Conservation (phyloP, 1,139 yeast genomes). For the Nematodospora anomalae region DNA sequence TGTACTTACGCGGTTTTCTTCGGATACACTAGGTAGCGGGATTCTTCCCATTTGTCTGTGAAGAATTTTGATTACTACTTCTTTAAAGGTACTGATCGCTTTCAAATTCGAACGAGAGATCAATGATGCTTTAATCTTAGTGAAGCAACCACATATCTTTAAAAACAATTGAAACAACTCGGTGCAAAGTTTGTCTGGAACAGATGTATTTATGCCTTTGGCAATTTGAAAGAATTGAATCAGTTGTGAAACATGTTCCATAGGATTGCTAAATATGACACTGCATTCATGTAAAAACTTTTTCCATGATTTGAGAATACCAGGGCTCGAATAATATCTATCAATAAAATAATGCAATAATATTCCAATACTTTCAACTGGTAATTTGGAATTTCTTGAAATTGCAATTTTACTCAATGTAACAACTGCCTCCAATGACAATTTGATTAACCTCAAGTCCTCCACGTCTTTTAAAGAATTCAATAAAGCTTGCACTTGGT, state of each 20-base stretch:
- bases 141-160: slow-evolving; percentile 3
- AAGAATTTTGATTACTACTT: slow-evolving; percentile 9
- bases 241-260: slow-evolving; percentile 2
- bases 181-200: slow-evolving; percentile 10
- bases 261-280: not conserved
- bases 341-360: slow-evolving; percentile 16
- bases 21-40: slow-evolving; percentile 28
- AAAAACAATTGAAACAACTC: slow-evolving; percentile 7
- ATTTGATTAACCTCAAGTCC: slow-evolving; percentile 27
- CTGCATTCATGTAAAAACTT: slow-evolving; percentile 6
- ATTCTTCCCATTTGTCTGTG: slow-evolving; percentile 38
- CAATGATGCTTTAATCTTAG: not conserved
- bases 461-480: slow-evolving; percentile 23
- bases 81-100: slow-evolving; percentile 8
- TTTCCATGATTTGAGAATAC: slow-evolving; percentile 21
- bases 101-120: slow-evolving; percentile 1
- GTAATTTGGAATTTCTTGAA: slow-evolving; percentile 18
- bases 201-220: slow-evolving; percentile 1
- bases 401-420: slow-evolving; percentile 20
- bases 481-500: slow-evolving; percentile 30
- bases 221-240: slow-evolving; percentile 8
- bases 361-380: slow-evolving; percentile 21
- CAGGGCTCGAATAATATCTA: slow-evolving; percentile 18
- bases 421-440: slow-evolving; percentile 26
- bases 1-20: slow-evolving; percentile 25